phyloP scores from a whole-genome alignment of 176 grass and related monocot genomes.

The Oryza nivara region DNA sequence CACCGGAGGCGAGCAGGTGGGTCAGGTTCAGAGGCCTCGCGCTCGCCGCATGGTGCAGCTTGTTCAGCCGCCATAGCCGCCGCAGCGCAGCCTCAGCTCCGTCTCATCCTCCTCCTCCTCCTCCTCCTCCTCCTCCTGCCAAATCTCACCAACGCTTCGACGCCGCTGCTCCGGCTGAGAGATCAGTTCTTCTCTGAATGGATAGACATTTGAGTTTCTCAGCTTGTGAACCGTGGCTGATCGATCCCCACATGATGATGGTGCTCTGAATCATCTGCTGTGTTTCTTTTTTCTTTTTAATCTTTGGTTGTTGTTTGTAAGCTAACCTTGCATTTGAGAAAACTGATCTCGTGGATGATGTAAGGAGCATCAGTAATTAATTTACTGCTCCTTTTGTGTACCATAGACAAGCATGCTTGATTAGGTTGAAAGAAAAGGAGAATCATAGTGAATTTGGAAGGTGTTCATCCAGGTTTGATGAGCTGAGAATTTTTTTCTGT shows the following conservation, averaged over 20 bases:
- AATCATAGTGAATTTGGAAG: slow-evolving; percentile 31
- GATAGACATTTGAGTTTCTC: slow-evolving; percentile 13
- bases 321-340: slow-evolving; percentile 39
- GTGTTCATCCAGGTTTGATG: slow-evolving; percentile 14
- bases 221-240: slow-evolving; percentile 40
- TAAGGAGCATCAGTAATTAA: slow-evolving; percentile 6
- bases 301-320: slow-evolving; percentile 28
- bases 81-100: slow-evolving; percentile 14
- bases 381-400: slow-evolving; percentile 20
- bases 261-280: slow-evolving; percentile 34
- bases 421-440: slow-evolving; percentile 37
- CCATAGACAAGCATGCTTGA: slow-evolving; percentile 38
- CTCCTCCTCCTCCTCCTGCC: neutral
- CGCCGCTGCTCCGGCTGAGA: neutral
- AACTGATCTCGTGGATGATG: slow-evolving; percentile 34
- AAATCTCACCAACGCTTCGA: slow-evolving; percentile 1
- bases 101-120: neutral
- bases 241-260: slow-evolving; percentile 18
- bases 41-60: neutral
- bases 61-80: slow-evolving; percentile 36
- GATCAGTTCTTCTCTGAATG: slow-evolving; percentile 22
- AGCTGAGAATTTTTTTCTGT: neutral
- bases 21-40: slow-evolving; percentile 36
- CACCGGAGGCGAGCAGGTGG: slow-evolving; percentile 22
- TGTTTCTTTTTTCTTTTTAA: neutral